A percentile compares a stretch with the other conserved stretches of the same genome.
Conservation (phyloP, 257 asterid genomes). For the Plantago major region DNA sequence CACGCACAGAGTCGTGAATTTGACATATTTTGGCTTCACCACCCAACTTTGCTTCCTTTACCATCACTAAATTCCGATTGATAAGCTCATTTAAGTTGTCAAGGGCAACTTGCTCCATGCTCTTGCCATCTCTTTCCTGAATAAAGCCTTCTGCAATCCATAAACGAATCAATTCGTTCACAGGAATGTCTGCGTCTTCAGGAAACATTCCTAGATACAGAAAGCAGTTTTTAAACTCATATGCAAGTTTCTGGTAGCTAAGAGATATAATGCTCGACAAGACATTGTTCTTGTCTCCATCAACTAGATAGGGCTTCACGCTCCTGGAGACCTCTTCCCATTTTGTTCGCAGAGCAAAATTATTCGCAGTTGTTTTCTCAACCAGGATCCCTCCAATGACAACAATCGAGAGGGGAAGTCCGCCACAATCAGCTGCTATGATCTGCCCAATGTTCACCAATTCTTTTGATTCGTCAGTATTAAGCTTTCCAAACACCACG, state of each 20-base stretch:
- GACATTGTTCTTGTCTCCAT: background rate
- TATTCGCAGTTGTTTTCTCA: background rate
- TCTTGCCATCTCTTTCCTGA: background rate
- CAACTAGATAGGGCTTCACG: slow-evolving; percentile 3
- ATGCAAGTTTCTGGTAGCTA: background rate
- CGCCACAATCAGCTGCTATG: background rate
- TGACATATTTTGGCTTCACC: slow-evolving; percentile 7
- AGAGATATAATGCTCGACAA: background rate
- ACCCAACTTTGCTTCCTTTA: background rate
- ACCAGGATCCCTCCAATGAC: slow-evolving; percentile 2
- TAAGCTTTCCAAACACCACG: background rate
- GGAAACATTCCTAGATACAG: slow-evolving; percentile 6
- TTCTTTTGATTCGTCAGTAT: background rate
- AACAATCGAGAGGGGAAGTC: slow-evolving; percentile 8
- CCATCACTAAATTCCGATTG: slow-evolving; percentile 4
- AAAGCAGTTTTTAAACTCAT: slow-evolving; percentile 1
- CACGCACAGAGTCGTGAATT: slow-evolving; percentile 3
- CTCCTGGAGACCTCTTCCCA: slow-evolving; percentile 5
- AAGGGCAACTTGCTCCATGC: slow-evolving; percentile 3
- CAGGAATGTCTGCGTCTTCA: slow-evolving; percentile 5
- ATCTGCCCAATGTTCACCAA: background rate
- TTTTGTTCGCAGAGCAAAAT: background rate
- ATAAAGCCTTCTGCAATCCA: slow-evolving; percentile 13
- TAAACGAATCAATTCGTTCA: background rate
- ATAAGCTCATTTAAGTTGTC: slow-evolving; percentile 1